phyloP scores from a whole-genome alignment of 306 rosid genomes.

The Trifolium subterraneum region DNA sequence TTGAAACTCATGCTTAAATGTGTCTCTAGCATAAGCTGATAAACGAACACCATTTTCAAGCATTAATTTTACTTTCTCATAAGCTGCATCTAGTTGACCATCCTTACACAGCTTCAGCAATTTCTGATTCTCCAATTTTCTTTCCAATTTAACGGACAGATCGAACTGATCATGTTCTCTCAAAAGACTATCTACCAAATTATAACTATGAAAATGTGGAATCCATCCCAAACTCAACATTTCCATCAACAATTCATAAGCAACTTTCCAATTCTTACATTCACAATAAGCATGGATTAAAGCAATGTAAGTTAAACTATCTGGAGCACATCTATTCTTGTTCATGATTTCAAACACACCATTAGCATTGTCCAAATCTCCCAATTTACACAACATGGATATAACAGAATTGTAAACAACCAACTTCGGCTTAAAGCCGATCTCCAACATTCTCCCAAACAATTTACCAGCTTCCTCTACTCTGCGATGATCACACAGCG shows the following conservation, averaged over 20 bases:
- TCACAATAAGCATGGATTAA: conserved; percentile 65
- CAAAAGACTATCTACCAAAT: conserved; percentile 58
- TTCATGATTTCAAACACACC: conserved; percentile 67
- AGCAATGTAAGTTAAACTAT: conserved; percentile 62
- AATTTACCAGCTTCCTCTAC: conserved; percentile 55
- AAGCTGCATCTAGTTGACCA: conserved; percentile 62
- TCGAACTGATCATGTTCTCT: conserved; percentile 55
- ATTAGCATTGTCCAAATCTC: conserved; percentile 58
- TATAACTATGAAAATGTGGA: conserved; percentile 60
- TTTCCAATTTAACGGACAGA: conserved; percentile 58
- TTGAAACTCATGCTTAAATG: conserved; percentile 55
- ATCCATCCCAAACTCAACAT: conserved; percentile 66
- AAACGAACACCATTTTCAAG: conserved; percentile 59
- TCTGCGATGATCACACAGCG: conserved; percentile 53
- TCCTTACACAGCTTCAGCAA: conserved; percentile 64
- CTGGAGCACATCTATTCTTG: conserved; percentile 66
- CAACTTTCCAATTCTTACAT: conserved; percentile 58
- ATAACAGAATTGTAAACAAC: conserved; percentile 63
- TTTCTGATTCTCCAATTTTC: conserved; percentile 59
- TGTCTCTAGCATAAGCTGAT: conserved; percentile 61
- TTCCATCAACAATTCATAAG: conserved; percentile 59
- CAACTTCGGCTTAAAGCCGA: conserved; percentile 63
- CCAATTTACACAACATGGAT: conserved; percentile 67
- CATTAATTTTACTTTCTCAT: conserved; percentile 62
- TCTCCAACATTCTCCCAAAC: conserved; percentile 63